Conservation (phyloP, 441 rosid species). For the Breynia disticha region DNA sequence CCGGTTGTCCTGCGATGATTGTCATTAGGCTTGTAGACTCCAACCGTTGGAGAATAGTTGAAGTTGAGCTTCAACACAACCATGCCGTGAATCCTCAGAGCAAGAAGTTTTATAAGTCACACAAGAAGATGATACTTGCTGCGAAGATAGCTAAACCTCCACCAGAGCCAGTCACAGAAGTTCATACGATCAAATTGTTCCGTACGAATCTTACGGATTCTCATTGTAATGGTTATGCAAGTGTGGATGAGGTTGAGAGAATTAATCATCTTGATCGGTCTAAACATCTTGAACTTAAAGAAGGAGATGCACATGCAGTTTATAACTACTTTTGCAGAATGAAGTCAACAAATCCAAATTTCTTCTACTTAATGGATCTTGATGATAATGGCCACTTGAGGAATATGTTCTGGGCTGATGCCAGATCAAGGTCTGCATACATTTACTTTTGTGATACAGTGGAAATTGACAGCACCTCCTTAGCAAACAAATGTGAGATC, state of each 20-base stretch:
- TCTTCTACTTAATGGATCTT: conserved; percentile 69
- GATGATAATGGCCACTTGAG: conserved; percentile 52
- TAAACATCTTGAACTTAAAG: conserved; percentile 38
- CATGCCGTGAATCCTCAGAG: conserved; percentile 34
- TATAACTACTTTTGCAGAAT: conserved; percentile 45
- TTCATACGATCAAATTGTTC: conserved; percentile 41
- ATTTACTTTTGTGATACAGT: conserved; percentile 57
- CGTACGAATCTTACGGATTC: conserved; percentile 24
- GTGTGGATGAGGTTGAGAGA: conserved; percentile 23
- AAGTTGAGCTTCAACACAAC: conserved; percentile 45
- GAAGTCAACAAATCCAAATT: conserved; percentile 44
- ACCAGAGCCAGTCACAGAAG: conserved; percentile 29
- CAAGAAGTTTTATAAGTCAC: conserved; percentile 43
- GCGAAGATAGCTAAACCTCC: conserved; percentile 28
- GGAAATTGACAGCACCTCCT: conserved; percentile 46
- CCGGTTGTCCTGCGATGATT: conserved; percentile 50
- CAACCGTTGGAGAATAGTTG: conserved; percentile 43
- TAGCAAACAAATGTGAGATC: conserved; percentile 48
- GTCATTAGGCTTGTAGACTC: conserved; percentile 41
- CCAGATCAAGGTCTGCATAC: conserved; percentile 74
- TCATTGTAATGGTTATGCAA: conserved; percentile 18
- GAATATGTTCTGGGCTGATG: conserved; percentile 74
- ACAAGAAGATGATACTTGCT: conserved; percentile 35
- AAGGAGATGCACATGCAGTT: conserved; percentile 41
- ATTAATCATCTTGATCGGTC: conserved; percentile 22